A percentile compares a stretch with the other conserved stretches of the same genome.
phyloP scores from a whole-genome alignment of 2,329 filamentous ascomycete species.

The Fusarium poae region DNA sequence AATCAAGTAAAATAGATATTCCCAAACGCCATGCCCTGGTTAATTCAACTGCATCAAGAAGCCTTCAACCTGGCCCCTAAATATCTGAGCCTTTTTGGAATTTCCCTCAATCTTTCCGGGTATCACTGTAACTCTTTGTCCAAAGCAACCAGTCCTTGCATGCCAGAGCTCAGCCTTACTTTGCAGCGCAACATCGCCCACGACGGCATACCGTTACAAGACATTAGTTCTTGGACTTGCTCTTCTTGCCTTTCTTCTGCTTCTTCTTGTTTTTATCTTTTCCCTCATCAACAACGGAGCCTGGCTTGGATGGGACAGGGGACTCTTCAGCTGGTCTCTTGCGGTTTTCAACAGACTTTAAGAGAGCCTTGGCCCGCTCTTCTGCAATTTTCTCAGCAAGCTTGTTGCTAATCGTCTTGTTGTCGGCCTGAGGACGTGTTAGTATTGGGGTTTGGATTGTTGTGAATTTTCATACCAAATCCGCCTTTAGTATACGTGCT shows the following conservation, averaged over 20 bases:
- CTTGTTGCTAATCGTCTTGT: conserved; percentile 65
- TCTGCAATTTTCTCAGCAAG: conserved; percentile 69
- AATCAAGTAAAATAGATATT: conserved; percentile 4
- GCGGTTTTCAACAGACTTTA: conserved; percentile 61
- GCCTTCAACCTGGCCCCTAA: not conserved
- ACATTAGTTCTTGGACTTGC: conserved; percentile 48
- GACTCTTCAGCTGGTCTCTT: conserved; percentile 58
- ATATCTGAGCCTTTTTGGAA: conserved; percentile 1
- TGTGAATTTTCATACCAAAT: conserved; percentile 69
- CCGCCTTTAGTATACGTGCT: conserved; percentile 83
- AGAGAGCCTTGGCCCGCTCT: conserved; percentile 65
- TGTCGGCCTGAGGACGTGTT: conserved; percentile 57
- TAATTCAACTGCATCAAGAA: conserved; percentile 23
- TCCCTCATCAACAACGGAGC: conserved; percentile 24
- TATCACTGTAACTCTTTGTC: conserved; percentile 23
- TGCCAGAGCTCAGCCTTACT: not conserved
- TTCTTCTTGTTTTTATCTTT: conserved; percentile 51
- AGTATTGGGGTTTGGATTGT: conserved; percentile 25
- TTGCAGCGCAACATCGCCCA: not conserved
- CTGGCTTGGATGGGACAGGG: conserved; percentile 43
- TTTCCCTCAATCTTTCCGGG: conserved; percentile 12
- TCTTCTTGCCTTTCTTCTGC: conserved; percentile 53
- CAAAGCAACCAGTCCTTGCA: not conserved
- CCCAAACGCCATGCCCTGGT: conserved; percentile 34
- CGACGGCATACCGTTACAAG: not conserved